Conservation (phyloP, 257 asterid genomes). For the Solanum peruvianum region DNA sequence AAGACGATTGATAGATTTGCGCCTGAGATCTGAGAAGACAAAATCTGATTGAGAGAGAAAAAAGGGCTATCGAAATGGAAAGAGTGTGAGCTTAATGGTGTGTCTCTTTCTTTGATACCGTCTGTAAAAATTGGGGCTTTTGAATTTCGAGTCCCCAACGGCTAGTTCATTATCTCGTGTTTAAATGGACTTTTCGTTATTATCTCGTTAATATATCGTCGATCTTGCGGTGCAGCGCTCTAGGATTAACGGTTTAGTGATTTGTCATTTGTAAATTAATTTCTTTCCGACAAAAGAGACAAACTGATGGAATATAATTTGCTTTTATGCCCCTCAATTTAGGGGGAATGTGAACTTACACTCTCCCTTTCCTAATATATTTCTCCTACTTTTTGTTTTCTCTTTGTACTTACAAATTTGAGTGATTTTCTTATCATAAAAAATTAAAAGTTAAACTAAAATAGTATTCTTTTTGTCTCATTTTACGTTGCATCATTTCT, state of each 20-base stretch:
- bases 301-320: background rate
- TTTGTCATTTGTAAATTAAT: background rate
- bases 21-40: constrained; percentile 1
- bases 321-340: background rate
- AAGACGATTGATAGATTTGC: background rate
- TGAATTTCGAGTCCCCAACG: constrained; percentile 37
- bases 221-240: background rate
- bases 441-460: too few relatives aligned
- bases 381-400: background rate
- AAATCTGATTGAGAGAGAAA: constrained; percentile 6
- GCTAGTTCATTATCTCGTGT: constrained; percentile 26
- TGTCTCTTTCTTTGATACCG: background rate
- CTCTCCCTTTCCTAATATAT: background rate
- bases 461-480: too few relatives aligned
- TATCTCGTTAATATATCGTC: constrained; percentile 16
- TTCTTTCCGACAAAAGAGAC: background rate
- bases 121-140: constrained; percentile 11
- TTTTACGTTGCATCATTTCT: too few relatives aligned
- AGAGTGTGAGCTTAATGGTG: background rate
- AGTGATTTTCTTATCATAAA: too few relatives aligned
- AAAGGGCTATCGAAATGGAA: constrained; percentile 3
- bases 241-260: background rate
- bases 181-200: background rate
- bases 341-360: background rate
- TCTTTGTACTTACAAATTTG: background rate